Conservation (phyloP, 148 eudicot genomes). For the Chenopodium album region DNA sequence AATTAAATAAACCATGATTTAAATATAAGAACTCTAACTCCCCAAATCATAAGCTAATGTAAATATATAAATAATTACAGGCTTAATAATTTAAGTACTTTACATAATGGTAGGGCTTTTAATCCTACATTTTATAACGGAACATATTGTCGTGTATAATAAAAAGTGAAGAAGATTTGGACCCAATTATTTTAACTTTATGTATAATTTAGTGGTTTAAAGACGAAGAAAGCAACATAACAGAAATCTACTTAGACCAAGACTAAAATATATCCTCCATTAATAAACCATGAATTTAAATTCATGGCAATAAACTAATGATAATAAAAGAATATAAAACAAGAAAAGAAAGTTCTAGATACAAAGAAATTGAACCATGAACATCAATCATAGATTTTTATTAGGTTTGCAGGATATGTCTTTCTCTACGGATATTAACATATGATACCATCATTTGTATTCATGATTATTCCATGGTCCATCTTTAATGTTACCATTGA, state of each 20-base stretch:
- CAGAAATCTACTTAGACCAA: neutral
- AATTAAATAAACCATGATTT: neutral
- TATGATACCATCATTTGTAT: neutral
- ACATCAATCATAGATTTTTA: neutral
- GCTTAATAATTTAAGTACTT: neutral
- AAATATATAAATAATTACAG: neutral
- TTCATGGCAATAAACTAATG: no score
- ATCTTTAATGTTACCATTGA: neutral
- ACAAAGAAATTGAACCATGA: neutral
- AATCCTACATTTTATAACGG: neutral
- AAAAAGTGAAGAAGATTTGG: neutral
- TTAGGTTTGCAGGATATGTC: neutral
- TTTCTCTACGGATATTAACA: slow-evolving; percentile 1
- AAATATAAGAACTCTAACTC: neutral
- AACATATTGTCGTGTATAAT: neutral
- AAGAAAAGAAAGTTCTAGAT: neutral
- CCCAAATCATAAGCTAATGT: neutral
- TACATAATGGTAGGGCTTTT: neutral
- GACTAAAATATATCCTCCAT: neutral
- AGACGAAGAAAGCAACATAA: slow-evolving; percentile 3
- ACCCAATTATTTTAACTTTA: neutral
- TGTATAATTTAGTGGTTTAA: neutral
- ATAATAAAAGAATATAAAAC: no score
- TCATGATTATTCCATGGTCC: neutral
- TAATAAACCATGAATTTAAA: no score